Percentiles rank a stretch among this genome's conserved stretches.
phyloP scores from a whole-genome alignment of 345 rosid genomes.

The Geranium rotundifolium region DNA sequence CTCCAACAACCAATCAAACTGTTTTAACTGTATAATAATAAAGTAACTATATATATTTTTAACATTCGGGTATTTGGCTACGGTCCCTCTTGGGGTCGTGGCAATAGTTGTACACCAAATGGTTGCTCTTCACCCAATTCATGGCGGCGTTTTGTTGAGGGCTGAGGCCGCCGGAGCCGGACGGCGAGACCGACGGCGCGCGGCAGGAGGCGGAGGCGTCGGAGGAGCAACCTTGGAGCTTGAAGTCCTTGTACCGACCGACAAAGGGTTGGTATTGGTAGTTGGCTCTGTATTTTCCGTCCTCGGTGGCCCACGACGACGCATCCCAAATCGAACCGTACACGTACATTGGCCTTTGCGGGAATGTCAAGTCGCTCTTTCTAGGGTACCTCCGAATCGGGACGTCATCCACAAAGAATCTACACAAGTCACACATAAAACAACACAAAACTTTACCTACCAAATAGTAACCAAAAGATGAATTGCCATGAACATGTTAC shows the following conservation, averaged over 20 bases:
- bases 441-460: neutral
- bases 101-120: constrained; percentile 74
- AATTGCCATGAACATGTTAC: too few species aligned
- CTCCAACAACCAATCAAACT: neutral
- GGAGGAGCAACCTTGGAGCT: constrained; percentile 44
- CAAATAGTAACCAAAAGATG: neutral
- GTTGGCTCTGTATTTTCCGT: constrained; percentile 70
- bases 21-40: too few species aligned
- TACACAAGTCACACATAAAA: constrained; percentile 4
- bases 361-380: constrained; percentile 57
- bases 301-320: constrained; percentile 89
- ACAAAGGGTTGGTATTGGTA: constrained; percentile 73
- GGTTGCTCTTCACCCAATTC: constrained; percentile 66
- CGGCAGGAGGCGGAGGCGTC: constrained; percentile 28
- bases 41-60: neutral
- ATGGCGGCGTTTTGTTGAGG: constrained; percentile 47
- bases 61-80: constrained; percentile 74
- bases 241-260: constrained; percentile 53
- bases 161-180: constrained; percentile 34
- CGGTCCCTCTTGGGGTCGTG: constrained; percentile 68
- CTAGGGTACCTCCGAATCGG: constrained; percentile 67
- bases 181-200: constrained; percentile 37
- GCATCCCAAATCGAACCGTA: constrained; percentile 95
- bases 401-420: constrained; percentile 83
- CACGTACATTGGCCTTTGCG: constrained; percentile 64